Evolutionary conservation across 345 rosid species (phyloP).

Genomic region (Eucalyptus microcorys): DNA sequence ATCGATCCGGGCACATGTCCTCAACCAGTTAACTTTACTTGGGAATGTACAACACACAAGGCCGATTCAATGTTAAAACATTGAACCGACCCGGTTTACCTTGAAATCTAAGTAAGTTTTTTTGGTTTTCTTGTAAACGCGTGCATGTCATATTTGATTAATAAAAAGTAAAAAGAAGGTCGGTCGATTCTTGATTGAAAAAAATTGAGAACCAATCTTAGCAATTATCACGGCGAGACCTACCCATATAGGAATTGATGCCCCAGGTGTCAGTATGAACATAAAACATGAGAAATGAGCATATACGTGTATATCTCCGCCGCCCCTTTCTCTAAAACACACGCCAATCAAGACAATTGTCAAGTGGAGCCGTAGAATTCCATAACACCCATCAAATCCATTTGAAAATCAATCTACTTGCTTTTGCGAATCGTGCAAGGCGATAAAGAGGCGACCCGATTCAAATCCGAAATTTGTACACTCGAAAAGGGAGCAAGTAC

Average conservation of each 20-base stretch:
- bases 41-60: neutral
- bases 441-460: neutral
- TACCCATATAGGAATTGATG: neutral
- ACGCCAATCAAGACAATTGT: neutral
- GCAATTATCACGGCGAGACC: neutral
- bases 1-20: fast-evolving
- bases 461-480: neutral
- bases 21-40: fast-evolving
- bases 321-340: fast-evolving
- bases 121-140: neutral
- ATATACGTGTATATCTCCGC: neutral
- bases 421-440: neutral
- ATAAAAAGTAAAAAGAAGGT: neutral
- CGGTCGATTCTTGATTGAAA: neutral
- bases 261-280: neutral
- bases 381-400: neutral
- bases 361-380: neutral
- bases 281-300: neutral
- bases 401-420: neutral
- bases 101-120: neutral
- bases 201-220: neutral
- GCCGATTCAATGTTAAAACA: fast-evolving
- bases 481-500: neutral
- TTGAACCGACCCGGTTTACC: fast-evolving
- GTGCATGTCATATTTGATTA: neutral